These are phyloP conservation scores for Orbilia javanica DNA, from an alignment of 2,329 filamentous ascomycete genomes.

Conservation along the genomic window DNA sequence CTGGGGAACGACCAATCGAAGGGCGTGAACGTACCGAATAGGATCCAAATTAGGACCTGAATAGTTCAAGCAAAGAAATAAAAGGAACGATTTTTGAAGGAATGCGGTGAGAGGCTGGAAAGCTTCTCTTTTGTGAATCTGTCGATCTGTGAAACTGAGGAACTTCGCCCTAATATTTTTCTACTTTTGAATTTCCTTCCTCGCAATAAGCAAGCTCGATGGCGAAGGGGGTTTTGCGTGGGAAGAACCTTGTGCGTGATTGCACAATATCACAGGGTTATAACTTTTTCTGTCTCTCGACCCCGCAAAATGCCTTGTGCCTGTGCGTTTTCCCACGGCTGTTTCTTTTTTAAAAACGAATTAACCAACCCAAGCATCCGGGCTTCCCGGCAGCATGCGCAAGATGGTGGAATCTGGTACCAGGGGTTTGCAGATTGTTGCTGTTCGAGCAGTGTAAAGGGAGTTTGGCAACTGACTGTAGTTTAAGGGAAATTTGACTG, in stretches of 20 bases:
- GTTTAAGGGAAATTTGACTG: conserved; percentile 14
- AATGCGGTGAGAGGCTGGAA: conserved; percentile 44
- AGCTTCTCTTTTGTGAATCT: conserved; percentile 14
- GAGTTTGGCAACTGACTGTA: conserved; percentile 17
- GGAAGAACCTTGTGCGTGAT: conserved; percentile 46
- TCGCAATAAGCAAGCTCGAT: conserved; percentile 29
- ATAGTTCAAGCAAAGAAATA: conserved; percentile 18
- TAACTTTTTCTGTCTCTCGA: conserved; percentile 43
- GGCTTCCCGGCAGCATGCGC: conserved; percentile 57
- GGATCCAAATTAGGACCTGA: conserved; percentile 30
- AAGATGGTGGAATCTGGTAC: conserved; percentile 49
- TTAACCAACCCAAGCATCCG: conserved; percentile 56
- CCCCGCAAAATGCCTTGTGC: conserved; percentile 58
- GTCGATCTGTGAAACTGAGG: conserved; percentile 41
- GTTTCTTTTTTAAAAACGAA: conserved; percentile 56
- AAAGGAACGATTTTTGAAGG: conserved; percentile 32
- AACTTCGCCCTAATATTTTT: conserved; percentile 31
- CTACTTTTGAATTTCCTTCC: conserved; percentile 34
- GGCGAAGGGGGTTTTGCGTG: conserved; percentile 29
- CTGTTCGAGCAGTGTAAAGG: conserved; percentile 41
- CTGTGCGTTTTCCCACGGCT: conserved; percentile 57
- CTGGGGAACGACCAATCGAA: conserved; percentile 35
- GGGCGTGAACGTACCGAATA: conserved; percentile 51
- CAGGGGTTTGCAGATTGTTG: conserved; percentile 54
- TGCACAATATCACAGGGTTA: conserved; percentile 58